A percentile compares a stretch with the other conserved stretches of the same genome.
Evolutionary conservation across 2,329 filamentous ascomycete species (phyloP).

Genomic region (Phyllosticta citrichinensis): DNA sequence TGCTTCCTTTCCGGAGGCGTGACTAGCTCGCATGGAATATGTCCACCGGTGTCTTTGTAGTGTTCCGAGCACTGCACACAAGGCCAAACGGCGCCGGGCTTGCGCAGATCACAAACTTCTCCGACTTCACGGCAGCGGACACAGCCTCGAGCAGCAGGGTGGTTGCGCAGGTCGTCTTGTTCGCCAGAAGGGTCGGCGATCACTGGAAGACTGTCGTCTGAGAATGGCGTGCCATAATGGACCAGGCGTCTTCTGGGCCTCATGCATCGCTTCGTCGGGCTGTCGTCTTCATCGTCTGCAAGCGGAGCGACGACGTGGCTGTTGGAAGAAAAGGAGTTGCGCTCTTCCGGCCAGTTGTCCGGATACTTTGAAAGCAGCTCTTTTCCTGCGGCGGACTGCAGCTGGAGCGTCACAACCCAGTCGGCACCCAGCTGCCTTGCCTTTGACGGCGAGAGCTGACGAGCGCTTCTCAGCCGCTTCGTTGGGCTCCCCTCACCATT

Average conservation of each 20-base stretch:
- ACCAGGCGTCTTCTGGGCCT: neutral
- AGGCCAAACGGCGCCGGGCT: constrained; percentile 20
- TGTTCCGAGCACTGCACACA: constrained; percentile 11
- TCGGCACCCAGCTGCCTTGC: constrained; percentile 12
- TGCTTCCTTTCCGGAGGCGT: constrained; percentile 21
- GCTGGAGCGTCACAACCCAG: constrained; percentile 17
- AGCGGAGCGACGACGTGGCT: neutral
- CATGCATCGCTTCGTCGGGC: neutral
- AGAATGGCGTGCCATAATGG: neutral
- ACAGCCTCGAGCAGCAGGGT: constrained; percentile 27
- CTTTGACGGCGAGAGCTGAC: neutral
- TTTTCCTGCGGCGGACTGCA: constrained; percentile 13
- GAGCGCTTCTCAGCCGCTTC: neutral
- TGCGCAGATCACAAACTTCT: constrained; percentile 19
- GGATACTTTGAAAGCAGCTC: neutral
- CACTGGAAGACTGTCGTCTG: constrained; percentile 1
- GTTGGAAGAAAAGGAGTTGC: neutral
- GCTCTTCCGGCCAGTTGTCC: neutral
- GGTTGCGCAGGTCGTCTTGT: constrained; percentile 22
- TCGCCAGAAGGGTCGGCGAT: constrained; percentile 18
- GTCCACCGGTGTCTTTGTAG: neutral
- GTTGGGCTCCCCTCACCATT: neutral
- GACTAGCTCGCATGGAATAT: constrained; percentile 24
- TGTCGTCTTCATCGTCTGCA: neutral
- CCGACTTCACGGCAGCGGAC: constrained; percentile 17